These are phyloP conservation scores for Linnemannia zychae DNA, from an alignment of 192 early-diverging fungal genomes.

Conservation along the genomic window DNA sequence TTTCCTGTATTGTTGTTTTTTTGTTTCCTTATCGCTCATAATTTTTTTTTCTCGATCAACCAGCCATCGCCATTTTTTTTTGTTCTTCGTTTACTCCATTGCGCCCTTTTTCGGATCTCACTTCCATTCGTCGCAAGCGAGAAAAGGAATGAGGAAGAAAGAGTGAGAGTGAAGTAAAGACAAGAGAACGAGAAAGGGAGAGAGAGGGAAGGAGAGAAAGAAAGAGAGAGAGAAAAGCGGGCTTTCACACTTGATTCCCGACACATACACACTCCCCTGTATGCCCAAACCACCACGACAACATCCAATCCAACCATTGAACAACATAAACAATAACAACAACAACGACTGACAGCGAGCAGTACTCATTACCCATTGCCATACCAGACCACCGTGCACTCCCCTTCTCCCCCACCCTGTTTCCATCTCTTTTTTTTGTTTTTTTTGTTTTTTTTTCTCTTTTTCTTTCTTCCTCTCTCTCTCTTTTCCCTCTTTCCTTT, in stretches of 20 bases:
- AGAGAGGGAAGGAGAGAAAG: background rate
- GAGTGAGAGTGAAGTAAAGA: background rate
- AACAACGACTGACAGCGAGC: too few relatives aligned
- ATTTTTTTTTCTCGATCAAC: background rate
- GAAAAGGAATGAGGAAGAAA: background rate
- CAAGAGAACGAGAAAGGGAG: too few relatives aligned
- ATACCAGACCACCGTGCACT: too few relatives aligned
- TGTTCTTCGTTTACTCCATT: background rate
- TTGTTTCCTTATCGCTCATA: background rate
- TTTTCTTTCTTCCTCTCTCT: background rate
- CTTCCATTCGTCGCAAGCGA: background rate
- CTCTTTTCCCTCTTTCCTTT: constrained; percentile 1
- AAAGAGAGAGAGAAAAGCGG: background rate
- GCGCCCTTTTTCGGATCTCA: background rate
- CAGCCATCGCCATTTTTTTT: background rate
- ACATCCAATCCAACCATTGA: background rate
- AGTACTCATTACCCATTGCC: too few relatives aligned
- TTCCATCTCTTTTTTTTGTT: background rate
- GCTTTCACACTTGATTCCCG: background rate
- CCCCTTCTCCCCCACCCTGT: constrained; percentile 4
- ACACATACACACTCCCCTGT: background rate
- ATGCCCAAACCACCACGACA: background rate
- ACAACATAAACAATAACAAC: background rate
- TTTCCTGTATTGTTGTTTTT: too few relatives aligned
- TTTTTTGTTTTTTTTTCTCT: background rate